phyloP scores from a whole-genome alignment of 1,284 basidiomycete genomes.

The Pseudozyma hubeiensis region DNA sequence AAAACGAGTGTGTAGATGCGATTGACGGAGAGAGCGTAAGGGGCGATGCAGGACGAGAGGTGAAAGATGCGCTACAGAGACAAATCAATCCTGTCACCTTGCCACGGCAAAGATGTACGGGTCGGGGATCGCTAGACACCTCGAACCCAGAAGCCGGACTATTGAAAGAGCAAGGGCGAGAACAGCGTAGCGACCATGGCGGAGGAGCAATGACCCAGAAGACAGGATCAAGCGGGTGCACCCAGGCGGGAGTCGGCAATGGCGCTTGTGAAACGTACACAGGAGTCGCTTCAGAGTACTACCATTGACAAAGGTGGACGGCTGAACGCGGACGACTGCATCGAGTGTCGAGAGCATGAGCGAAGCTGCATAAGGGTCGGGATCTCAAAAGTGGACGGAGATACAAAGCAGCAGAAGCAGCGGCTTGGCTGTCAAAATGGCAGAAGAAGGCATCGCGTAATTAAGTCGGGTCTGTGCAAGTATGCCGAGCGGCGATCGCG shows the following conservation, averaged over 20 bases:
- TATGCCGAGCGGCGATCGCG: slow-evolving; percentile 2
- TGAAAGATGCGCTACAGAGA: no score
- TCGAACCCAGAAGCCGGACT: no score
- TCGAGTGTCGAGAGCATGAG: background rate
- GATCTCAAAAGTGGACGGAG: background rate
- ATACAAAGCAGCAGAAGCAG: background rate
- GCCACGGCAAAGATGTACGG: no score
- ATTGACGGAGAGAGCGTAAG: no score
- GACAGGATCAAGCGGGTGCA: slow-evolving; percentile 17
- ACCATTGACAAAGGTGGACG: background rate
- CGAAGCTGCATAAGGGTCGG: background rate
- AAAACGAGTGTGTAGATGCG: no score
- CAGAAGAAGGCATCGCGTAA: no score
- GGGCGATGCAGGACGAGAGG: no score
- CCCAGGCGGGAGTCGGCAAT: slow-evolving; percentile 13
- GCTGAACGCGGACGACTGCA: no score
- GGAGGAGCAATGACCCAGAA: slow-evolving; percentile 6
- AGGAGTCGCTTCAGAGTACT: background rate
- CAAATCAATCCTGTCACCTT: no score
- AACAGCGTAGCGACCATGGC: background rate
- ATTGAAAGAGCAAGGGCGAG: no score
- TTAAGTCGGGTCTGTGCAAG: background rate
- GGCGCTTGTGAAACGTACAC: background rate
- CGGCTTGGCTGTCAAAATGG: background rate
- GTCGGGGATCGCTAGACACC: no score